Evolutionary conservation across 2,329 filamentous ascomycete genomes (phyloP), one percentile per base, ranked within the genome.

Genomic region (Delphinella strobiligena): DNA sequence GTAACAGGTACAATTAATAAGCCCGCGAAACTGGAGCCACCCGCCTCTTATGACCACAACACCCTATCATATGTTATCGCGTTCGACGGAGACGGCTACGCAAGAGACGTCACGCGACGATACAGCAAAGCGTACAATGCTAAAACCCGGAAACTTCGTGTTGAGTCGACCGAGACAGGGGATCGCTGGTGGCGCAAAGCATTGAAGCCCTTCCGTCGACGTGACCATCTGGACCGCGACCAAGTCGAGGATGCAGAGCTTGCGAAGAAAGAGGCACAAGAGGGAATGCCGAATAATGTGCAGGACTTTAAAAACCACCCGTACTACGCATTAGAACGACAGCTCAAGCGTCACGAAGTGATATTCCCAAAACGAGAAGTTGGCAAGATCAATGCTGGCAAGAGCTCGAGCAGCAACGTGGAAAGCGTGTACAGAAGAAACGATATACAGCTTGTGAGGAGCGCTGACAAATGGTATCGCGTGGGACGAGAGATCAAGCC

Each of bases 81-180:
- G 0, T 94, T 94, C 47, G 82, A 93, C 47, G 75, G 78, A 10
- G 82, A 93, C 48, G 81, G 78, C 2, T 75, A 74, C 11, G 86
- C 78, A 1, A 77, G 74, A 52, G 91, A 98, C 52, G 84, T 98
- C 1, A 98, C 91, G 0, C 72, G 78, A 40, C 76, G 91, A 12
- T 98, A 98, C 54, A 72, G 79, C 1, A 93, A 91, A 58, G 80
- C 81, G 0, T 96, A 82, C 61, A 91, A 87, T 50, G 83, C 88
- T 16, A 96, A 96, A 61, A 94, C 88, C 1, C 74, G 84, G 16
- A 86, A 78, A 47, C 61, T 74, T 43, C 78, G 91, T n/a, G 72
- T 98, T 2, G 91, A 96, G 48, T 64, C 61, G 24, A 77, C 72
- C 1, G 64, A 67, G 34, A 60, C 65, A 31, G 77, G 77, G 2